Conservation (phyloP, 2,329 filamentous ascomycete species). For the Fusarium anguioides region DNA sequence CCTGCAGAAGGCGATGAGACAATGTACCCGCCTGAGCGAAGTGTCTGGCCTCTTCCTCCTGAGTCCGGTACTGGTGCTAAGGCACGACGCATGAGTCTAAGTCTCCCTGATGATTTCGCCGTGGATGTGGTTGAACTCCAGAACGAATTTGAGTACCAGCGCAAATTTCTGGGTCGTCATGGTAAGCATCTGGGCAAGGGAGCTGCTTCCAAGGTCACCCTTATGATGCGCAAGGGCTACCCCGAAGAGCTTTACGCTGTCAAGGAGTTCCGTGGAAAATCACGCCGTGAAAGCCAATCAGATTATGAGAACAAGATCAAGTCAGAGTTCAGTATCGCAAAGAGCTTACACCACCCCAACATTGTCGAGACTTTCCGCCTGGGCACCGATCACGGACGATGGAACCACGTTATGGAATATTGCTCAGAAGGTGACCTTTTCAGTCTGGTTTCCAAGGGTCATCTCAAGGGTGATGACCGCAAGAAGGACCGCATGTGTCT, state of each 20-base stretch:
- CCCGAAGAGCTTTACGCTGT: slow-evolving; percentile 79
- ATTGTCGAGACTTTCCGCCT: slow-evolving; percentile 84
- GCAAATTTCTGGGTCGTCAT: slow-evolving; percentile 76
- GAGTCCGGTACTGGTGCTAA: slow-evolving; percentile 80
- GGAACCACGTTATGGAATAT: slow-evolving; percentile 95
- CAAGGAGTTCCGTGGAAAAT: slow-evolving; percentile 85
- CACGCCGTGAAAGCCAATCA: slow-evolving; percentile 72
- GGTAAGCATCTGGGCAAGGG: slow-evolving; percentile 84
- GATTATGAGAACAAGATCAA: slow-evolving; percentile 92
- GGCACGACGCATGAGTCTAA: slow-evolving; percentile 80
- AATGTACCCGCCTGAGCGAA: slow-evolving; percentile 54
- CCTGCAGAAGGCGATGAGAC: slow-evolving; percentile 40
- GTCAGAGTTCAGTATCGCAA: slow-evolving; percentile 88
- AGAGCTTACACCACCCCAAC: slow-evolving; percentile 86
- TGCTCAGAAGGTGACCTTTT: slow-evolving; percentile 86
- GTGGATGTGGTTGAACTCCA: slow-evolving; percentile 77
- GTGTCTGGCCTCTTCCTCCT: slow-evolving; percentile 71
- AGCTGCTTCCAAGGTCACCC: slow-evolving; percentile 82
- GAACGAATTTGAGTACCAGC: slow-evolving; percentile 76
- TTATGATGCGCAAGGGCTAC: slow-evolving; percentile 79
- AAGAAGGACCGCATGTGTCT: slow-evolving; percentile 79
- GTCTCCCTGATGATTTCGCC: slow-evolving; percentile 77
- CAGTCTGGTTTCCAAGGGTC: slow-evolving; percentile 76
- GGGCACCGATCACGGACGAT: slow-evolving; percentile 78
- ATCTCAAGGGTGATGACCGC: slow-evolving; percentile 73